Conservation (phyloP, 2,329 filamentous ascomycete genomes). For the Lasiodiplodia citricola region DNA sequence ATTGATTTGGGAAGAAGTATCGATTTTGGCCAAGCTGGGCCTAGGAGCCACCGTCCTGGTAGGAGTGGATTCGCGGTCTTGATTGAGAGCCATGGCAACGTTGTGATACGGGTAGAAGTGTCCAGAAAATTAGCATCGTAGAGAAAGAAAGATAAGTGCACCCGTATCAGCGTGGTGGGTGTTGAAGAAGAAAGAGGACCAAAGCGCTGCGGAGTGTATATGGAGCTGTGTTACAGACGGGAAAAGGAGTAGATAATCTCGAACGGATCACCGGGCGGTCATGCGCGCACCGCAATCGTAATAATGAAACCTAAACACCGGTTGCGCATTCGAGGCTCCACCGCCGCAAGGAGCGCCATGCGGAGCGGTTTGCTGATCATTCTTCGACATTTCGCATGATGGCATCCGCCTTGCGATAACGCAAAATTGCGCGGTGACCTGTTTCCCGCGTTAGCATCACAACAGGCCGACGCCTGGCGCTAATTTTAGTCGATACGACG, state of each 20-base stretch:
- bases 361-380: background rate
- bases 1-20: background rate
- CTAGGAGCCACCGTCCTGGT: conserved; percentile 1
- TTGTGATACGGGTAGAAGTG: conserved; percentile 14
- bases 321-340: background rate
- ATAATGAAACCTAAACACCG: conserved; percentile 21
- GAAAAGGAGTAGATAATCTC: conserved; percentile 25
- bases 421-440: conserved; percentile 9
- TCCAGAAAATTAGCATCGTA: conserved; percentile 24
- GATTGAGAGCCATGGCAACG: conserved; percentile 17
- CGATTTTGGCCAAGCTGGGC: background rate
- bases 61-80: background rate
- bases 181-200: conserved; percentile 6
- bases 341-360: conserved; percentile 7
- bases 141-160: background rate
- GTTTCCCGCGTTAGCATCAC: conserved; percentile 11
- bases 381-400: conserved; percentile 12
- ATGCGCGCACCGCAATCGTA: background rate
- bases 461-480: background rate
- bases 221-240: conserved; percentile 4
- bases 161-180: conserved; percentile 7
- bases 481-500: background rate
- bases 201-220: conserved; percentile 23
- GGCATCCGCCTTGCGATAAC: background rate
- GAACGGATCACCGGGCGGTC: conserved; percentile 10